phyloP scores from a whole-genome alignment of 768 basidiomycete species.

The Phaffia australis region DNA sequence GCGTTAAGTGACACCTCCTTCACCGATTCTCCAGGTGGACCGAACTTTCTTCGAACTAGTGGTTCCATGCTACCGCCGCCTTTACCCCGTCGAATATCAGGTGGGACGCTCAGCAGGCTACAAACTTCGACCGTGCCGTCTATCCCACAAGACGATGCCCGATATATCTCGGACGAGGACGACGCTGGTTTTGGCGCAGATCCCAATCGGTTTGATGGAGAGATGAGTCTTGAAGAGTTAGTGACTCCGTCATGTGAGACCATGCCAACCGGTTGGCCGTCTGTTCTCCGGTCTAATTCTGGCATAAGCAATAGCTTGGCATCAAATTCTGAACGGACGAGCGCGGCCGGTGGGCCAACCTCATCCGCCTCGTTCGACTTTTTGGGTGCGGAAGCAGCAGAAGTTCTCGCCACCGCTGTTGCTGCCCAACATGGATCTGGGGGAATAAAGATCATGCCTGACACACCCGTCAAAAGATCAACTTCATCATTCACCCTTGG shows the following conservation, averaged over 20 bases:
- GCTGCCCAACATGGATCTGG: constrained; percentile 18
- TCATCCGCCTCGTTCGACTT: constrained; percentile 19
- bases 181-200: not conserved
- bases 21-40: constrained; percentile 17
- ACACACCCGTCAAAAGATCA: constrained; percentile 34
- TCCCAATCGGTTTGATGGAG: not conserved
- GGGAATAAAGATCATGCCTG: constrained; percentile 30
- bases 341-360: not conserved
- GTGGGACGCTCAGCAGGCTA: not conserved
- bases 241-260: constrained; percentile 15
- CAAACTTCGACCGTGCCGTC: constrained; percentile 15
- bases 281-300: not conserved
- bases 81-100: constrained; percentile 2
- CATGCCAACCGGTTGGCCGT: constrained; percentile 12
- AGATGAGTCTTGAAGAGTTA: constrained; percentile 17
- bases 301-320: too few relatives aligned
- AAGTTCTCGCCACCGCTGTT: constrained; percentile 23
- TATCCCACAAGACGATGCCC: not conserved
- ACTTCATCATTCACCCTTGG: constrained; percentile 21
- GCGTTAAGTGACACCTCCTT: constrained; percentile 13
- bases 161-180: not conserved
- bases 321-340: not conserved
- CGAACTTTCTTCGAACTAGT: not conserved
- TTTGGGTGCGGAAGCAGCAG: constrained; percentile 24
- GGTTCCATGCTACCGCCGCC: constrained; percentile 7